Evolutionary conservation across 257 asterid species (phyloP).

Genomic region (Nicotiana tabacum): DNA sequence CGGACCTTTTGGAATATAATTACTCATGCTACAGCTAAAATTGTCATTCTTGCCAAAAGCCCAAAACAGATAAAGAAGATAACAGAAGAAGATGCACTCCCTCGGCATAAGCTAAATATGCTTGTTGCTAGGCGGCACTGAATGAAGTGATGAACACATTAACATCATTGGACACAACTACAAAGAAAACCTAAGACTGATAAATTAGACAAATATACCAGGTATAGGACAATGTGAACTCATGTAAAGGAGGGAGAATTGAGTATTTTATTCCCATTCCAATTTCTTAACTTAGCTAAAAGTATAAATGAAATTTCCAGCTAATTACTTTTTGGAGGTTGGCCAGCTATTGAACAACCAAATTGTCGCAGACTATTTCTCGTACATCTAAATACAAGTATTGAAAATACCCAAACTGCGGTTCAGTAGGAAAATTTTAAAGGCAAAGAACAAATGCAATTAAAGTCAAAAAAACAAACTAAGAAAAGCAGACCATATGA

Average conservation of each 20-base stretch:
- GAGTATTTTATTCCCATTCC: neutral
- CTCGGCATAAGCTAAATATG: neutral
- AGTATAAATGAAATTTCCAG: neutral
- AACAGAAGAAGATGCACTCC: conserved; percentile 4
- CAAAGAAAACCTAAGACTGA: neutral
- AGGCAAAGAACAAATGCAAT: neutral
- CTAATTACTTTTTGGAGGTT: neutral
- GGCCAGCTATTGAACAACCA: neutral
- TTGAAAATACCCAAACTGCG: neutral
- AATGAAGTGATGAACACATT: neutral
- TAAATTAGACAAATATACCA: neutral
- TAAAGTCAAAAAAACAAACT: neutral
- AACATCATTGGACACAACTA: neutral
- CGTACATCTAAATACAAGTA: neutral
- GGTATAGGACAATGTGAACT: neutral
- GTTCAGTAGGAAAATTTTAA: neutral
- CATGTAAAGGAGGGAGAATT: neutral
- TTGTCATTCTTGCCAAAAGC: neutral
- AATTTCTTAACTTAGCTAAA: neutral
- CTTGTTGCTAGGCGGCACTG: neutral
- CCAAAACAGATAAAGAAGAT: neutral
- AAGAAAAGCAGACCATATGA: neutral
- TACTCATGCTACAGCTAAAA: neutral
- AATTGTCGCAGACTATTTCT: neutral
- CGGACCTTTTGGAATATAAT: no score